These are phyloP conservation scores for Orobanche coerulescens DNA, from an alignment of 257 asterid genomes.

Conservation along the genomic window DNA sequence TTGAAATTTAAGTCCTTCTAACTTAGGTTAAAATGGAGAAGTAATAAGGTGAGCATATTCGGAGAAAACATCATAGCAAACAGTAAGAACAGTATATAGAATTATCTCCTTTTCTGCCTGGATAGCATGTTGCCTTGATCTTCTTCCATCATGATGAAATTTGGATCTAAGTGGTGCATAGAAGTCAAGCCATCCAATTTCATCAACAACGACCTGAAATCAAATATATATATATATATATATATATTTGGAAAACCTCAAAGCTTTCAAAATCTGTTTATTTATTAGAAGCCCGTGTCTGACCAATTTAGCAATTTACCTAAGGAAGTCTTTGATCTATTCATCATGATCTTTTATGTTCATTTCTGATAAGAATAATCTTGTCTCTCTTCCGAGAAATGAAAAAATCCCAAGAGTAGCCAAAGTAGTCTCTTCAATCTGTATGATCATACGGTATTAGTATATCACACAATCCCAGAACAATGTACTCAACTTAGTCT, in stretches of 20 bases:
- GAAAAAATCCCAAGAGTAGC: constrained; percentile 65
- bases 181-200: constrained; percentile 78
- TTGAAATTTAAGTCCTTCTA: constrained; percentile 44
- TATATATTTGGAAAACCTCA: no score
- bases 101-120: constrained; percentile 72
- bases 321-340: constrained; percentile 49
- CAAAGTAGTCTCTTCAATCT: constrained; percentile 55
- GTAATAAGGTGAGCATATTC: constrained; percentile 70
- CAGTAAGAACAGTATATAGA: constrained; percentile 48
- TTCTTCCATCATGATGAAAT: constrained; percentile 38
- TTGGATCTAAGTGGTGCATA: constrained; percentile 40
- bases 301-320: no score
- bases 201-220: constrained; percentile 67
- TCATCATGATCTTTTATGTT: constrained; percentile 56
- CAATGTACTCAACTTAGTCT: no score
- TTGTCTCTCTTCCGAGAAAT: constrained; percentile 72
- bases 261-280: no score
- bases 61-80: constrained; percentile 64
- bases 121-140: constrained; percentile 42
- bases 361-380: constrained; percentile 53
- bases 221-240: no score
- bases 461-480: no score
- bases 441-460: no score
- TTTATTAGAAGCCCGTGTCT: no score
- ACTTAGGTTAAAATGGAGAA: no score